Evolutionary conservation across 176 grass and related monocot genomes (phyloP), one percentile per base, ranked within the genome.

Genomic region (Zoysia japonica): DNA sequence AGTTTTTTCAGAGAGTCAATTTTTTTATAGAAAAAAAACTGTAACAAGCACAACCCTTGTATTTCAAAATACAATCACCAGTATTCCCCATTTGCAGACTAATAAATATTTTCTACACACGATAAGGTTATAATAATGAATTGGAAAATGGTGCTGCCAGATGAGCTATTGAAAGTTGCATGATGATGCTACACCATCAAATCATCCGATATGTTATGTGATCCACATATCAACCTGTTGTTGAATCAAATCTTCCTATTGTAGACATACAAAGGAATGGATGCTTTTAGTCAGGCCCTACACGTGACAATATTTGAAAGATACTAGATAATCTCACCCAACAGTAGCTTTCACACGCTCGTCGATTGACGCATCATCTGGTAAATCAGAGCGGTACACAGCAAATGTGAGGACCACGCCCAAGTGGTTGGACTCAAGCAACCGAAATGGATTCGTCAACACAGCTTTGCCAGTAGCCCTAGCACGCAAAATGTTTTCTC

Each of bases 341-440:
- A 88, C 85, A 67, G 96, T 98, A 87, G 88, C 96, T 85, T 95
- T 88, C 49, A 91, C 85, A 20, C 92, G 90, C 61, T 98, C 86
- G 38, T 89, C 83, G 69, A 91, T 64, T 61, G 96, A 93, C 46
- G 88, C 96, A 87, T 94, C 92, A 43, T 43, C 65, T 79, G 75
- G 81, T 68, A 98, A 88, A 83, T 83, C 76, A 65, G 88, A 73
- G 15, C 68, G 83, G 79, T 98, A 98, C 47, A 98, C 92, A 65
- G 96, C 87, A 86, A 98, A 98, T 65, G 96, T 98, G 75, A 98
- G 85, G 80, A 98, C 96, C 61, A 98, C 96, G 47, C 96, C 96
- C 48, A 98, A 82, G 83, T 95, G 92, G 63, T 98, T 98, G 43
- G 96, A 95, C 14, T 88, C 91, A 72, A 98, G 86, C 66, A 98